Base-by-base conservation (phyloP, 805 yeast genomes). In the Candida silvatica region DNA sequence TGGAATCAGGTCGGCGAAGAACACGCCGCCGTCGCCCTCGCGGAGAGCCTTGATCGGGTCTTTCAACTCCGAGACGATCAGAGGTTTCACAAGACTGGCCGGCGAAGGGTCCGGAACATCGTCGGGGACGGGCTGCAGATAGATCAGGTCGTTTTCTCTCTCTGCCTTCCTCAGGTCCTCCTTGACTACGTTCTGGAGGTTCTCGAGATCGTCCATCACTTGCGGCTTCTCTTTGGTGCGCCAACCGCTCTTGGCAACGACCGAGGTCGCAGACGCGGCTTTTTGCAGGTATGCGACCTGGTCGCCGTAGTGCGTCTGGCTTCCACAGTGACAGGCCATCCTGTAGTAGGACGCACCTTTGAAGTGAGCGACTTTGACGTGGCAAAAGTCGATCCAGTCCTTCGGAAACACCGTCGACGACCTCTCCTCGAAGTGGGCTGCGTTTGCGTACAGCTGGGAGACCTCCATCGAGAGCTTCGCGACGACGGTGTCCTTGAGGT, bases 131-230 rank as follows among this genome's bases (percentile, higher is more conserved):
- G 62, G 58, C 38, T 81, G 78, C 27, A 83, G 57, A 53, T 85
- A 84, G 5, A 88, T 77, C 45, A 86, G 62, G 48, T 86, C 88
- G 51, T 87, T 87, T 44, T 87, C 96, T 43, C 77, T 69, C 43
- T 81, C 86, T 0, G 88, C 74, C 3, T 69, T 61, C 14, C 62
- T 56, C 7, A 79, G 48, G 1, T 67, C 62, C 1, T 62, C 66
- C 7, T 57, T 49, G 1, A 82, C 62, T 2, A 66, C 64, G 3
- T 54, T 51, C 2, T 52, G 43, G 15, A 88, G 64, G 0, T 77
- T 76, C 14, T 56, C 45, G 7, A 77, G 54, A 47, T 80, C 86
- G 5, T 67, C 70, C 5, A 67, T 42, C 0, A 75, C 77, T 26
- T 34, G 37, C 12, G 11, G 11, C 12, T 3, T 58, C 35, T 12